Evolutionary conservation across 352 stramenopile genomes (phyloP).

Genomic region (Pythium phragmitis): DNA sequence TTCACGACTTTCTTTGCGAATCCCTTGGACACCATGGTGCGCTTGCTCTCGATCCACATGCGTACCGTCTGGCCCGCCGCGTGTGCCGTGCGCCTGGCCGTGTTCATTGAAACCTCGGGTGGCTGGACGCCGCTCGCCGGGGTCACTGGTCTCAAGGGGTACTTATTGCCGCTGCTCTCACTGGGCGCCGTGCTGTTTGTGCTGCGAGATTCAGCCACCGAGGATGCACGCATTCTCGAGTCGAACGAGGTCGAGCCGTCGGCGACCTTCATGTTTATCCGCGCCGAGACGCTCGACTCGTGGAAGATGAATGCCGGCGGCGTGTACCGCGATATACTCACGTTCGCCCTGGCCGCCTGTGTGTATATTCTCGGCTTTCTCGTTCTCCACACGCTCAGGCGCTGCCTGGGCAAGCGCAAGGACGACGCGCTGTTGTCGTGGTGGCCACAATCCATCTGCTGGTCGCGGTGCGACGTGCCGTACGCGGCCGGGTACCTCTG

Average conservation of each 20-base stretch:
- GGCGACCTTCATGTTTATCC: slow-evolving; percentile 34
- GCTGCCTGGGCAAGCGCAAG: slow-evolving; percentile 15
- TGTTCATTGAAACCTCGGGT: slow-evolving; percentile 32
- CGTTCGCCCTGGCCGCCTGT: slow-evolving; percentile 18
- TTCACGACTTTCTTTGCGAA: slow-evolving; percentile 16
- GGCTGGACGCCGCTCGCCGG: slow-evolving; percentile 27
- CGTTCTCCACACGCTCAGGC: slow-evolving; percentile 9
- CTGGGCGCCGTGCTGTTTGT: slow-evolving; percentile 24
- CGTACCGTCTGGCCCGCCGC: slow-evolving; percentile 29
- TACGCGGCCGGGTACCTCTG: slow-evolving; percentile 33
- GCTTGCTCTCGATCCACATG: slow-evolving; percentile 25
- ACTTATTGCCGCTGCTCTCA: slow-evolving; percentile 24
- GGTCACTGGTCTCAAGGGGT: slow-evolving; percentile 26
- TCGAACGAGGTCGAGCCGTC: slow-evolving; percentile 31
- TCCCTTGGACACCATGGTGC: slow-evolving; percentile 20
- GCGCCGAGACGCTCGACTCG: slow-evolving; percentile 31
- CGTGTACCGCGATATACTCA: slow-evolving; percentile 30
- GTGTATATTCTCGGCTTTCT: slow-evolving; percentile 15
- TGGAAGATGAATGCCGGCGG: slow-evolving; percentile 35
- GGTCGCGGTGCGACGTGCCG: slow-evolving; percentile 29
- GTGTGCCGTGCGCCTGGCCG: slow-evolving; percentile 19
- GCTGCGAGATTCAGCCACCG: slow-evolving; percentile 16
- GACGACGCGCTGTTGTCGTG: slow-evolving; percentile 4
- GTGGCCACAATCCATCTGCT: slow-evolving; percentile 27
- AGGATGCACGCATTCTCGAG: slow-evolving; percentile 30